These are phyloP conservation scores for Aphanomyces cochlioides DNA, from an alignment of 352 stramenopile genomes.

Conservation along the genomic window DNA sequence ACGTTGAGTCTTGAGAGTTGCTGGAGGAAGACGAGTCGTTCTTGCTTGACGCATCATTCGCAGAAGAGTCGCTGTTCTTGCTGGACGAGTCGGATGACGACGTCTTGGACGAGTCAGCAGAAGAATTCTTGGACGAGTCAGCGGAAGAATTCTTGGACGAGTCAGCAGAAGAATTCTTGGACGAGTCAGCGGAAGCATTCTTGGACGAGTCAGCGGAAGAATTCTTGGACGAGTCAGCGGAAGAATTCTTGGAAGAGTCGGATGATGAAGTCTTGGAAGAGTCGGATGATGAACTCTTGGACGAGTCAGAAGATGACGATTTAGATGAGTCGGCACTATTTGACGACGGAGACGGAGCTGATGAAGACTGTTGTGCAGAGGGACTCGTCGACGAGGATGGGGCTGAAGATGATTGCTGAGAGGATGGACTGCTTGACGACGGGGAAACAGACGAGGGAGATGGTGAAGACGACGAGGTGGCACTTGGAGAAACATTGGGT, in stretches of 20 bases:
- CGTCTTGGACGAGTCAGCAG: no score
- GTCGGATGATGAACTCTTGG: no score
- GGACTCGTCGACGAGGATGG: background rate
- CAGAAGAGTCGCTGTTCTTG: background rate
- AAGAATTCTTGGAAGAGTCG: no score
- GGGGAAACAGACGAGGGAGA: no score
- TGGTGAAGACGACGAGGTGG: background rate
- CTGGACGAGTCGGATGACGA: no score
- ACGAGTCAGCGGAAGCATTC: no score
- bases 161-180: background rate
- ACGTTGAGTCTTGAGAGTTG: no score
- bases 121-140: no score
- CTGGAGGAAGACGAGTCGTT: background rate
- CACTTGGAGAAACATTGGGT: background rate
- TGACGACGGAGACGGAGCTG: background rate
- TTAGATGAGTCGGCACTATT: background rate
- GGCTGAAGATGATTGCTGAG: background rate
- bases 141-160: background rate
- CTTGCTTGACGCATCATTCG: background rate
- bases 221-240: no score
- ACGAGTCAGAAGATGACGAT: no score
- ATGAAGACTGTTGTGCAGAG: background rate
- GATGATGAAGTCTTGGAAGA: no score
- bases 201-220: no score
- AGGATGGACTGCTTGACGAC: background rate